Evolutionary conservation across 2,329 filamentous ascomycete species (phyloP), one percentile per base, ranked within the genome.

Genomic region (Nigrograna mackinnonii): DNA sequence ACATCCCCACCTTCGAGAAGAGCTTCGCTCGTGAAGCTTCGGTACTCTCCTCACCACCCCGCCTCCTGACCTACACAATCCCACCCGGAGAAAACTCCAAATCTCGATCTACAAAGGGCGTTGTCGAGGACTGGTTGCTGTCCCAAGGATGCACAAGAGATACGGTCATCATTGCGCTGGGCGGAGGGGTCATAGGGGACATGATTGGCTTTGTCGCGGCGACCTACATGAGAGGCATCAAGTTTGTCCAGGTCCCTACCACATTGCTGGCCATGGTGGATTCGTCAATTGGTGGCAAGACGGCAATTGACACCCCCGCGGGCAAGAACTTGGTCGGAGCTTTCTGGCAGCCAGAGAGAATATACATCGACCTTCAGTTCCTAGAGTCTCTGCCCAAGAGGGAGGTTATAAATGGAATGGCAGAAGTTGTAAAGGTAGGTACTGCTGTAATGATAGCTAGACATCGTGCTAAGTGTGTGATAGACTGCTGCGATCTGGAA

Each of bases 321-420:
- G 94, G 94, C 47, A 99, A 99, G 78, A 99, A 99, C 66, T 74
- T 99, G 49, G 85, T 99, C 43, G 94, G 94, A 4, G 85, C 92
- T 22, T 97, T 99, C 71, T 97, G 92, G 91, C 94, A 99, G 67
- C 94, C 94, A 4, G 80, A 87, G 60, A 85, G 90, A 50, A 91
- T 97, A 53, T 99, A 96, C 71, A 91, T 99, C 57, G 94, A 99
- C 68, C 77, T 97, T 47, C 80, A 85, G 42, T 97, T 99, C 64
- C 78, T 99, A 41, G 89, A 95, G 65, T 95, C 91, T 1, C 77
- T 99, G 16, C 91, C 92, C 1, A 85, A 86, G 52, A 81, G 94
- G 54, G 92, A 99, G 71, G 92, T 99, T 63, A 91, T 96, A 71
- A 99, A 99, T 67, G 94, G 94, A 47, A 96, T 99, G 92, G 94